Conservation (phyloP, 192 early-diverging fungal genomes). For the Dissophora globulifera region DNA sequence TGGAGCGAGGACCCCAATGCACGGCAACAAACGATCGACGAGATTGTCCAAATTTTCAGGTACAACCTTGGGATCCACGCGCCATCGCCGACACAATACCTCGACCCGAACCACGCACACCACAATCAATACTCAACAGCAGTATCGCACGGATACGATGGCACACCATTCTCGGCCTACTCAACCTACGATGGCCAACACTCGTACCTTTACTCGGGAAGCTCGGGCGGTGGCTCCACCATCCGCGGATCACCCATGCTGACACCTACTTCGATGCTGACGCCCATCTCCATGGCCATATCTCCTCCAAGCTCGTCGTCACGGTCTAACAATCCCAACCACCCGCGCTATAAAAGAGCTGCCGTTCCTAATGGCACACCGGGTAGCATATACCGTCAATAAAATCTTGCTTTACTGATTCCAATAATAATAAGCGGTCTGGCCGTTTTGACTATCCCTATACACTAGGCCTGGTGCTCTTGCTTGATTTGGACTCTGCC, state of each 20-base stretch:
- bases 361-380: constrained; percentile 19
- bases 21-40: constrained; percentile 23
- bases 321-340: constrained; percentile 14
- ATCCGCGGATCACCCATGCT: constrained; percentile 33
- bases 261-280: constrained; percentile 41
- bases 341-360: constrained; percentile 5
- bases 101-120: constrained; percentile 9
- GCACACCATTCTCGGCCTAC: background rate
- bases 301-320: constrained; percentile 2
- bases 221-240: constrained; percentile 16
- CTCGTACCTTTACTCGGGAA: constrained; percentile 4
- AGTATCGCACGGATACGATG: constrained; percentile 8
- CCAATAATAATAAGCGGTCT: too few relatives aligned
- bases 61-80: constrained; percentile 29
- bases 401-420: too few relatives aligned
- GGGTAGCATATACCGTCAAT: constrained; percentile 5
- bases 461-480: background rate
- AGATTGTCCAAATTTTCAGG: constrained; percentile 32
- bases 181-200: constrained; percentile 7
- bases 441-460: too few relatives aligned
- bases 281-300: constrained; percentile 19
- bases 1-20: constrained; percentile 38
- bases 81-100: constrained; percentile 1
- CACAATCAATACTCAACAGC: constrained; percentile 22
- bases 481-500: background rate